phyloP scores from a whole-genome alignment of 1,284 basidiomycete genomes.

The Rhodotorula sp. region DNA sequence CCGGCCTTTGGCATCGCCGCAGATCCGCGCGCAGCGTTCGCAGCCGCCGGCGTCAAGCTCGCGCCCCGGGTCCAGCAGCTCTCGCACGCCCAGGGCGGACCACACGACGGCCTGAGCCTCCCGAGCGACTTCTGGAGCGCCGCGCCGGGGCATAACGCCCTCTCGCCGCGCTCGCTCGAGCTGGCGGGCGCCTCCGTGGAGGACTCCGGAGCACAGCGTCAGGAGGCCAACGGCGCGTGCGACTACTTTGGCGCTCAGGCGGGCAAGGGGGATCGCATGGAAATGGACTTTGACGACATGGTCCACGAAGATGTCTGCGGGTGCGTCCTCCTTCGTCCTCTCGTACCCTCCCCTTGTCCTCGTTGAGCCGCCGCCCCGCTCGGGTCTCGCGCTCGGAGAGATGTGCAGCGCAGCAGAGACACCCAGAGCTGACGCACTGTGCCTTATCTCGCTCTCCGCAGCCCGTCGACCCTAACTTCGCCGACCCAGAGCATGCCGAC shows the following conservation, averaged over 20 bases:
- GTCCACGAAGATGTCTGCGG: constrained; percentile 33
- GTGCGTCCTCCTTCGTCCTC: constrained; percentile 11
- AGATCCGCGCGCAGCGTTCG: not conserved
- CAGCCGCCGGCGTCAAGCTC: not conserved
- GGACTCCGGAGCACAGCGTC: not conserved
- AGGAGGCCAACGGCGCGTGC: not conserved
- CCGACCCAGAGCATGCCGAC: not conserved
- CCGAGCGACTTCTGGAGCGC: constrained; percentile 34
- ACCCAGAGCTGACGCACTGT: not conserved
- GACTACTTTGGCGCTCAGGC: not conserved
- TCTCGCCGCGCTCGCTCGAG: not conserved
- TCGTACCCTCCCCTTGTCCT: not conserved
- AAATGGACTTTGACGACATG: constrained; percentile 38
- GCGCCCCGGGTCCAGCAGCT: not conserved
- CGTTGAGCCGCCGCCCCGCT: too few species aligned
- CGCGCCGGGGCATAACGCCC: not conserved
- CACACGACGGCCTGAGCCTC: not conserved
- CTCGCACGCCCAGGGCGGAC: not conserved
- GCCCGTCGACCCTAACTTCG: not conserved
- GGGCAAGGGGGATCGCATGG: not conserved
- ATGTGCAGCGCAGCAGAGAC: not conserved
- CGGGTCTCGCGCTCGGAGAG: too few species aligned
- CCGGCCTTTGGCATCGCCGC: constrained; percentile 10
- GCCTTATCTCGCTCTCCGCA: not conserved
- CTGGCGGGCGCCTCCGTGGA: not conserved